phyloP scores from a whole-genome alignment of 2,329 filamentous ascomycete genomes.

The Calonectria crousiana region DNA sequence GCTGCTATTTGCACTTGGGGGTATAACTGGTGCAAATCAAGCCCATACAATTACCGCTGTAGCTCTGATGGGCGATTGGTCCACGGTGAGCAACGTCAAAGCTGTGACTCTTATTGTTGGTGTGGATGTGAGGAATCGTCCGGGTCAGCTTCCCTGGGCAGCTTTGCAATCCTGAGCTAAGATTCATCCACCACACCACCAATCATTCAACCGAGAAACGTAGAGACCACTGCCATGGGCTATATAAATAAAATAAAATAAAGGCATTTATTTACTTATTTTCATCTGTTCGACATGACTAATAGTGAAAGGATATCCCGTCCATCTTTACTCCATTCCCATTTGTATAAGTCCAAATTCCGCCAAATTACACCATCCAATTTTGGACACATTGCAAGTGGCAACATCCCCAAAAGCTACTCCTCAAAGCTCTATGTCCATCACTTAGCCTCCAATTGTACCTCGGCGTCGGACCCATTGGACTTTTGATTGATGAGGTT shows the following conservation, averaged over 20 bases:
- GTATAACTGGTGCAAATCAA: slow-evolving; percentile 1
- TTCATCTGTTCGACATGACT: background rate
- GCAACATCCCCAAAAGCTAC: background rate
- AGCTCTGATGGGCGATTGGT: background rate
- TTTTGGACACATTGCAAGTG: background rate
- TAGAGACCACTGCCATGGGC: too few relatives aligned
- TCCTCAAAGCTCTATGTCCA: background rate
- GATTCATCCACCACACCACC: background rate
- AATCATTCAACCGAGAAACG: background rate
- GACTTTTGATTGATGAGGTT: background rate
- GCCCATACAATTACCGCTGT: slow-evolving; percentile 11
- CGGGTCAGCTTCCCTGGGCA: too few relatives aligned
- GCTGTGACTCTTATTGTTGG: background rate
- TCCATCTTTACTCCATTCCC: background rate
- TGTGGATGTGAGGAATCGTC: slow-evolving; percentile 11
- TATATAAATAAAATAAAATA: background rate
- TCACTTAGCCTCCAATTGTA: slow-evolving; percentile 1
- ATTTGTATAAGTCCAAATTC: background rate
- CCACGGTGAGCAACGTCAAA: background rate
- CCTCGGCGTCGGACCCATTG: slow-evolving; percentile 6
- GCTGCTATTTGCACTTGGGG: background rate
- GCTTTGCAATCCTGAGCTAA: background rate
- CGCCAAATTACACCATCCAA: background rate
- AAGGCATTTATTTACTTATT: background rate
- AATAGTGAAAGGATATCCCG: background rate